Evolutionary conservation across 352 stramenopile species (phyloP), one percentile per base, ranked within the genome.

Genomic region (Phytophthora sp.): DNA sequence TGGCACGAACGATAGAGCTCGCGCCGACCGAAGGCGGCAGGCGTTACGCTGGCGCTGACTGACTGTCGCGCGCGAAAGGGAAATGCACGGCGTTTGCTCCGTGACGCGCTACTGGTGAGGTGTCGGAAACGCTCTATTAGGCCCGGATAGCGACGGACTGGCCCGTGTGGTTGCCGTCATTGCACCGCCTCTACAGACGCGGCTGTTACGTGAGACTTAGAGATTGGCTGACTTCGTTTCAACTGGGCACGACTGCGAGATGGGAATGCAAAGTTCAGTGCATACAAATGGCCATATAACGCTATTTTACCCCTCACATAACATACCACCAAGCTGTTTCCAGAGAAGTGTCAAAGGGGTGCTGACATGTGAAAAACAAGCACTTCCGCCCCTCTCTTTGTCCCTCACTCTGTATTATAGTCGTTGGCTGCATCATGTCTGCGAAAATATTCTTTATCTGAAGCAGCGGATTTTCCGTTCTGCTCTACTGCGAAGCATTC

Each of bases 131-230:
- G 18, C 35, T n/a, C 33, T 20, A 45, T n/a, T n/a, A n/a, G 27
- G 26, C 31, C 9, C 36, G 21, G 44, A 66, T 61, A 57, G 55
- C 47, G 47, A 35, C 47, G 42, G 57, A 65, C 65, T 65, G 58
- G 57, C 36, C 39, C 49, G 60, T 69, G 52, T 56, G 45, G 57
- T 55, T 36, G 64, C 36, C n/a, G 42, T 36, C 52, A 71, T 71
- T 55, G 59, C 44, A 57, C 35, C 56, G 57, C 61, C 51, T 78
- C 57, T 70, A 67, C 66, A 52, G 41, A 26, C 20, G 38, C 56
- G 47, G 62, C 62, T 70, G 61, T 69, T 69, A 36, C 33, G 35
- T 15, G 50, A 47, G 49, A 61, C 39, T 67, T 47, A 50, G 27
- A 47, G 7, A 27, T 59, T 11, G 46, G 55, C 33, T 56, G 44